Evolutionary conservation across 352 stramenopile genomes (phyloP), one percentile per base, ranked within the genome.

Genomic region (Phytopythium ostracodes): DNA sequence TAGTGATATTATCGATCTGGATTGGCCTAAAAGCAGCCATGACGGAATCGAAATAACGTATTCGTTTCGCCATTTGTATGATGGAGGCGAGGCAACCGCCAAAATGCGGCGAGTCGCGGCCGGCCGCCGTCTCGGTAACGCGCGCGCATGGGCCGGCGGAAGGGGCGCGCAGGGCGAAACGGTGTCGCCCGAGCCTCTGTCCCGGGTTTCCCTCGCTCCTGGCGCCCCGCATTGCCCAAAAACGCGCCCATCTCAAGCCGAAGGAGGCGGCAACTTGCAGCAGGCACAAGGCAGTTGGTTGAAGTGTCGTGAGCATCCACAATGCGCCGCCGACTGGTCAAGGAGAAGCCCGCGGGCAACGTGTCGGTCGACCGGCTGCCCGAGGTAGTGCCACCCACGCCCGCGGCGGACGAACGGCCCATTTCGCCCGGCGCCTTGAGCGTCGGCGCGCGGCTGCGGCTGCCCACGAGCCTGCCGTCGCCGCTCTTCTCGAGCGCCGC

Each of bases 291-390:
- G 29, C 29, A 33, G 29, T 33, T 3, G 4, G 29, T 8, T 33
- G 4, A 7, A 3, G 29, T 33, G 25, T 12, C 17, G 1, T 1
- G 49, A 55, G 14, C 17, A 24, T 33, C 5, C 35, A 55, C 44
- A 46, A 76, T 76, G 69, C 59, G 66, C 4, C 69, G 60, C 53
- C 66, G 56, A 22, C 22, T 75, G 31, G 38, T 51, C 20, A 71
- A 68, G 38, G 65, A 73, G 20, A 67, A 65, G 56, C 54, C 59
- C 33, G 25, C 24, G 31, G 20, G 52, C 44, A 54, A 42, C 44
- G 22, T 24, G 47, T 60, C 33, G 7, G 43, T 29, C 15, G 65
- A 64, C 5, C 58, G 60, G 7, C 66, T 76, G 18, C 70, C 70
- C 38, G 63, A 69, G 46, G 70, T 76, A 22, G 63, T 57, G 27